phyloP scores from a whole-genome alignment of 305 asterid genomes.

The Andrographis paniculata region DNA sequence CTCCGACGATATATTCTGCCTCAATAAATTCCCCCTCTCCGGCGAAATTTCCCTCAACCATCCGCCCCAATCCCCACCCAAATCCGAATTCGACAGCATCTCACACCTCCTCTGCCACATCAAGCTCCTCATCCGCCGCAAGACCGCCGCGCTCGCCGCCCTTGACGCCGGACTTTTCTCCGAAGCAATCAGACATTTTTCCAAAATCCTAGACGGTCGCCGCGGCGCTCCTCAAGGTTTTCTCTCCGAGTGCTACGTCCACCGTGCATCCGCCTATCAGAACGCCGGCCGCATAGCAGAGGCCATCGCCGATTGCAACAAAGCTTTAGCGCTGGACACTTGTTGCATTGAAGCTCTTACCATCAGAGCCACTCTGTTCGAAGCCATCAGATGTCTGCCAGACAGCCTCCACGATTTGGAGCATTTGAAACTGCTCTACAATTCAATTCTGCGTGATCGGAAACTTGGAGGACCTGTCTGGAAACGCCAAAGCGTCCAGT shows the following conservation, averaged over 20 bases:
- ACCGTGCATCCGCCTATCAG: slow-evolving; percentile 67
- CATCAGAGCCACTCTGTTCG: slow-evolving; percentile 62
- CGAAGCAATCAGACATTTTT: slow-evolving; percentile 80
- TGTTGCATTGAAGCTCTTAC: slow-evolving; percentile 71
- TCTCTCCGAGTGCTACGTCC: slow-evolving; percentile 70
- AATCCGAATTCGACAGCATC: slow-evolving; percentile 59
- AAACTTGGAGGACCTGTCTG: slow-evolving; percentile 71
- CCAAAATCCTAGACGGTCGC: slow-evolving; percentile 85
- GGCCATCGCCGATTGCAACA: slow-evolving; percentile 80
- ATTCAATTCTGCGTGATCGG: slow-evolving; percentile 68
- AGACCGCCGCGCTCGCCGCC: slow-evolving; percentile 85
- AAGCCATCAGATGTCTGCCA: slow-evolving; percentile 61
- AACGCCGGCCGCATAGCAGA: slow-evolving; percentile 76
- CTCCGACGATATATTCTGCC: slow-evolving; percentile 72
- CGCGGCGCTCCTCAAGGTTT: slow-evolving; percentile 88
- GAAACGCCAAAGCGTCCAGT: slow-evolving; percentile 66
- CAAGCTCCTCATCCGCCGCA: slow-evolving; percentile 77
- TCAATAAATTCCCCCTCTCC: slow-evolving; percentile 42
- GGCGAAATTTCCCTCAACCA: slow-evolving; percentile 23
- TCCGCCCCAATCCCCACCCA: slow-evolving; percentile 41
- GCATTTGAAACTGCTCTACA: slow-evolving; percentile 75
- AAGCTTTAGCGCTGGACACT: slow-evolving; percentile 76
- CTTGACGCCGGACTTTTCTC: slow-evolving; percentile 73
- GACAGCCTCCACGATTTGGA: slow-evolving; percentile 90
- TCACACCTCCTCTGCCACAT: slow-evolving; percentile 71